phyloP scores from a whole-genome alignment of 139 green algal species.

The Chlamydomonas sp. region DNA sequence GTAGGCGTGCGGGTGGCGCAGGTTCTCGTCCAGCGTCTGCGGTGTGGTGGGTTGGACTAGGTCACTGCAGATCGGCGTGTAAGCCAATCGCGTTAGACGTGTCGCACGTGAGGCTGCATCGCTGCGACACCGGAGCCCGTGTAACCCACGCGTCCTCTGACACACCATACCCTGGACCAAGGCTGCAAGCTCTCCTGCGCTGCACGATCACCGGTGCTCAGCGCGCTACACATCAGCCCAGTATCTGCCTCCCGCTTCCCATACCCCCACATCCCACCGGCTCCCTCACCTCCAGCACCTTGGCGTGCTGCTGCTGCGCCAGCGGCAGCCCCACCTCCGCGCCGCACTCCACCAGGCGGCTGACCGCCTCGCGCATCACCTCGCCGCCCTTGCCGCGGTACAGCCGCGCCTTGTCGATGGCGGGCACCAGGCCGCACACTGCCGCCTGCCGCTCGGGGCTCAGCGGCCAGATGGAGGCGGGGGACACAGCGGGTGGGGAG shows the following conservation, averaged over 20 bases:
- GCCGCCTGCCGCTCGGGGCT: neutral
- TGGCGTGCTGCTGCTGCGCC: constrained; percentile 45
- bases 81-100: too few relatives aligned
- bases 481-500: neutral
- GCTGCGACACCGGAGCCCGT: too few relatives aligned
- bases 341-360: constrained; percentile 60
- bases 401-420: constrained; percentile 79
- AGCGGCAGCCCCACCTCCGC: constrained; percentile 59
- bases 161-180: too few relatives aligned
- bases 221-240: neutral
- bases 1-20: constrained; percentile 74
- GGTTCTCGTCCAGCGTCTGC: constrained; percentile 77
- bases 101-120: too few relatives aligned
- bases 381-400: constrained; percentile 93
- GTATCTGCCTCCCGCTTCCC: neutral
- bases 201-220: too few relatives aligned
- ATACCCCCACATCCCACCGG: neutral
- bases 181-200: too few relatives aligned
- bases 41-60: neutral
- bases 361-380: constrained; percentile 85
- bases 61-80: too few relatives aligned
- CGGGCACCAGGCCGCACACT: constrained; percentile 56
- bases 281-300: constrained; percentile 37
- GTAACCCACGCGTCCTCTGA: too few relatives aligned
- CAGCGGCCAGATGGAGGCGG: constrained; percentile 2